phyloP scores from a whole-genome alignment of 306 rosid species.

The Quercus variabilis region DNA sequence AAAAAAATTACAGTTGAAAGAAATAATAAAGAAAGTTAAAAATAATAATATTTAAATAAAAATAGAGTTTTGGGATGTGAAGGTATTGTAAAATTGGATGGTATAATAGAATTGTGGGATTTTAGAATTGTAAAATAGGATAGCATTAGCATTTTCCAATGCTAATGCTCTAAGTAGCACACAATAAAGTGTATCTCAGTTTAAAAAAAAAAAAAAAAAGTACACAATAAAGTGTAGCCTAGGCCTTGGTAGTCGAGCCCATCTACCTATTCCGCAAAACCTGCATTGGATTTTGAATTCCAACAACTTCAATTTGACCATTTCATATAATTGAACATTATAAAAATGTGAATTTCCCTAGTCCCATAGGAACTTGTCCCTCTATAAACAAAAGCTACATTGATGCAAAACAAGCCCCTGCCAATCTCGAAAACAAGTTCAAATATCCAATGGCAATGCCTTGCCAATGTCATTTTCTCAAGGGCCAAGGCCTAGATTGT shows the following conservation, averaged over 20 bases:
- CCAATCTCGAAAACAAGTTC: constrained; percentile 12
- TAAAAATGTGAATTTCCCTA: background rate
- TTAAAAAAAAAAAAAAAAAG: too few relatives aligned
- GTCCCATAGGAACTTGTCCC: constrained; percentile 20
- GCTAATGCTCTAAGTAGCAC: too few relatives aligned
- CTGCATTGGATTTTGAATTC: constrained; percentile 34
- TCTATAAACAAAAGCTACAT: constrained; percentile 18
- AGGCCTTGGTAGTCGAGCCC: constrained; percentile 7
- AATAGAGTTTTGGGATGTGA: too few relatives aligned
- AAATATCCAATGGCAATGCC: constrained; percentile 31
- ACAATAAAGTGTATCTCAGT: too few relatives aligned
- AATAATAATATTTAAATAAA: too few relatives aligned
- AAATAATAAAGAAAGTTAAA: too few relatives aligned
- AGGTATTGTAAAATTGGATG: too few relatives aligned
- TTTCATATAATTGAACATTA: background rate
- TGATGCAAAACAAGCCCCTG: background rate
- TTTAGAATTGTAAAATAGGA: too few relatives aligned
- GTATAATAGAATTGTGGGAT: too few relatives aligned
- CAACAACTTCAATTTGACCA: constrained; percentile 18
- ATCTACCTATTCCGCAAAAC: constrained; percentile 18
- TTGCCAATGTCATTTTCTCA: background rate
- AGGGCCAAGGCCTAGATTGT: background rate
- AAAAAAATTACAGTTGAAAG: too few relatives aligned
- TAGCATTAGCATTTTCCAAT: too few relatives aligned
- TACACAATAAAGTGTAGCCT: background rate